Evolutionary conservation across 176 grass and related monocot genomes (phyloP).

Genomic region (Musa beccarii): DNA sequence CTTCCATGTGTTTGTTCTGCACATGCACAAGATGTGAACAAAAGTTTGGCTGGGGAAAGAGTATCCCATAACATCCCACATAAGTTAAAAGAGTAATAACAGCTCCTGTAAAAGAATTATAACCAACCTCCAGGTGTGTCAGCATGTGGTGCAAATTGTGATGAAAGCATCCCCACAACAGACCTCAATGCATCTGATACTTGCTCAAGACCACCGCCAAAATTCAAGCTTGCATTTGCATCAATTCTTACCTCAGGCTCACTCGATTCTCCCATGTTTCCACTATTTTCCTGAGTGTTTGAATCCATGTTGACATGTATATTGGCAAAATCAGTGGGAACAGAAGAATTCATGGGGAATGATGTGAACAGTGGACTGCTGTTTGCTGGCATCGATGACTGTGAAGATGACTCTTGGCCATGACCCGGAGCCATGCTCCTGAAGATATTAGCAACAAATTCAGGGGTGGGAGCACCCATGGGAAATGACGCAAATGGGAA

Average conservation of each 20-base stretch:
- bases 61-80: background rate
- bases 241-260: background rate
- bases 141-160: slow-evolving; percentile 2
- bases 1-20: background rate
- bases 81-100: background rate
- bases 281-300: background rate
- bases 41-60: background rate
- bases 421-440: slow-evolving; percentile 26
- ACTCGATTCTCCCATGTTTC: background rate
- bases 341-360: background rate
- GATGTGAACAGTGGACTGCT: background rate
- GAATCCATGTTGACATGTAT: background rate
- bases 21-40: background rate
- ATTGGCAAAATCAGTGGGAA: background rate
- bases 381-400: slow-evolving; percentile 8
- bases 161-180: slow-evolving; percentile 1
- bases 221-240: background rate
- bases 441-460: slow-evolving; percentile 40
- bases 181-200: slow-evolving; percentile 4
- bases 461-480: slow-evolving; percentile 29
- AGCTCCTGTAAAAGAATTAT: background rate
- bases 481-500: slow-evolving; percentile 41
- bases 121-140: background rate
- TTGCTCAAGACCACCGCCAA: background rate
- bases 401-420: slow-evolving; percentile 32